A percentile compares a stretch with the other conserved stretches of the same genome.
These are phyloP conservation scores for Ambrosia artemisiifolia DNA, from an alignment of 129 eudicot genomes.

Conservation along the genomic window DNA sequence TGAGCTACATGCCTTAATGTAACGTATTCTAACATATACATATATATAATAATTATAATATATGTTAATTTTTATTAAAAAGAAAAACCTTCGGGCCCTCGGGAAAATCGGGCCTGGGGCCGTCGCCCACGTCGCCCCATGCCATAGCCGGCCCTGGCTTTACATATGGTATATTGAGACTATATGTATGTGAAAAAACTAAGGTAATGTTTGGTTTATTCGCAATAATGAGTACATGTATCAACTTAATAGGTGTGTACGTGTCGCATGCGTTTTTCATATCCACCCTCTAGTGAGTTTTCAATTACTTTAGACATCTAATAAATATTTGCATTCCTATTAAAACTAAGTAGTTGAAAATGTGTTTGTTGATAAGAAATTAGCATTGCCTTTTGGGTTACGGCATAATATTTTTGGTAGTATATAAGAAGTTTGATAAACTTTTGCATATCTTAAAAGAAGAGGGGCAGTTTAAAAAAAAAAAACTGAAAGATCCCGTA, in stretches of 20 bases:
- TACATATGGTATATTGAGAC: no score
- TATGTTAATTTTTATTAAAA: no score
- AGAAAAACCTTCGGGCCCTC: no score
- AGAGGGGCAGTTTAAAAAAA: neutral
- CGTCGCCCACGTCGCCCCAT: no score
- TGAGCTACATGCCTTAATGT: no score
- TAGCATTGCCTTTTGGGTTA: neutral
- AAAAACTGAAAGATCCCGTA: slow-evolving; percentile 23
- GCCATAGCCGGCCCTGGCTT: no score
- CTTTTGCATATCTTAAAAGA: slow-evolving; percentile 16
- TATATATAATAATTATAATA: no score
- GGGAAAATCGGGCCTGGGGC: no score
- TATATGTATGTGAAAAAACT: neutral
- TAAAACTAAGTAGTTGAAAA: neutral
- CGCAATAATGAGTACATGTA: neutral
- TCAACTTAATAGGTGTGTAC: no score
- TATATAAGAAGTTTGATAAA: neutral
- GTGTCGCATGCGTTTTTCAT: no score
- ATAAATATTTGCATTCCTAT: neutral
- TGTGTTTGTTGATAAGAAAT: neutral
- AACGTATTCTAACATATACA: no score
- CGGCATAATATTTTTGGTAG: neutral
- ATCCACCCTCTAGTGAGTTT: neutral
- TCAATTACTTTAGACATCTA: neutral
- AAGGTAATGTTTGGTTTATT: neutral